These are phyloP conservation scores for Abortiporus biennis DNA, from an alignment of 1,284 basidiomycete genomes.

Conservation along the genomic window DNA sequence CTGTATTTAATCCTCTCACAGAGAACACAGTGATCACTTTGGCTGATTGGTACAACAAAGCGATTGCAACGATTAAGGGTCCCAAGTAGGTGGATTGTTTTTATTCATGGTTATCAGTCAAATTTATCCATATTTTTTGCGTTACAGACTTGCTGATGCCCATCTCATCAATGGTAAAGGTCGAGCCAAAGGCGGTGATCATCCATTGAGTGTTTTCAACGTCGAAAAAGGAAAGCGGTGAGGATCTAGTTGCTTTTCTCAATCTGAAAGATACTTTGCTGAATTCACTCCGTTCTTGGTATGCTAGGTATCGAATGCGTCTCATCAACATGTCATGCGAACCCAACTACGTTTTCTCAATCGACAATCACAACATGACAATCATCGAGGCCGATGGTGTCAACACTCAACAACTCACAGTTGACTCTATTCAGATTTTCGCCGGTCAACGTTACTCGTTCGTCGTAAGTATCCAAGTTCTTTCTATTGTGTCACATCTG, in stretches of 20 bases:
- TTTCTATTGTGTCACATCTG: not conserved
- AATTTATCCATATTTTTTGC: not conserved
- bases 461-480: constrained; percentile 15
- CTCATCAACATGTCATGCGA: constrained; percentile 43
- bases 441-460: constrained; percentile 30
- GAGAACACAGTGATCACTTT: constrained; percentile 22
- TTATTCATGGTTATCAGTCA: not conserved
- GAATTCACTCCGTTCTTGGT: too few relatives aligned
- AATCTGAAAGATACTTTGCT: not conserved
- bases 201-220: constrained; percentile 24
- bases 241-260: not conserved
- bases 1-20: constrained; percentile 5
- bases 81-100: constrained; percentile 14
- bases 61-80: constrained; percentile 4
- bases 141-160: constrained; percentile 11
- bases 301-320: constrained; percentile 31
- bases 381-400: constrained; percentile 50
- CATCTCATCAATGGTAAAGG: constrained; percentile 50
- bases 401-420: constrained; percentile 30
- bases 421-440: constrained; percentile 34
- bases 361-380: constrained; percentile 32
- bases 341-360: constrained; percentile 26
- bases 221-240: constrained; percentile 28
- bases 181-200: constrained; percentile 17
- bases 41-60: constrained; percentile 20